Percentiles rank a stretch among this genome's conserved stretches.
These are phyloP conservation scores for Colletotrichum destructivum DNA, from an alignment of 2,329 filamentous ascomycete species.

Conservation along the genomic window DNA sequence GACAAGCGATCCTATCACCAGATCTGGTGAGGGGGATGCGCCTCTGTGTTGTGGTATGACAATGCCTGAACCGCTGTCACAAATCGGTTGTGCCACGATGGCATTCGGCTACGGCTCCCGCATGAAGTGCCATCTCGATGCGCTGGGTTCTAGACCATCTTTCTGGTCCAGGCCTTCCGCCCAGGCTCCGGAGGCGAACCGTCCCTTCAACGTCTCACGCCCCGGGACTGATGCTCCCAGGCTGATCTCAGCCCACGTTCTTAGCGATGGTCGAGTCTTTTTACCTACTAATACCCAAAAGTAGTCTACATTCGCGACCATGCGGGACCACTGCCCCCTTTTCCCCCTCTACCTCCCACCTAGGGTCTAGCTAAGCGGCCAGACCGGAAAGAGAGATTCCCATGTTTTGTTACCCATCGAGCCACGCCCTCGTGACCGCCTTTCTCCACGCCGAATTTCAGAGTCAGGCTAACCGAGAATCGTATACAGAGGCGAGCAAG, in stretches of 20 bases:
- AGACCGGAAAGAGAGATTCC: constrained; percentile 35
- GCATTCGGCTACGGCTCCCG: constrained; percentile 30
- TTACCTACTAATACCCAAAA: constrained; percentile 15
- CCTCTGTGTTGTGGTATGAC: constrained; percentile 16
- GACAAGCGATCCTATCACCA: neutral
- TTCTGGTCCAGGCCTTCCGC: constrained; percentile 18
- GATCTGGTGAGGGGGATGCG: neutral
- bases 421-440: constrained; percentile 22
- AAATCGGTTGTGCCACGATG: constrained; percentile 21
- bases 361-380: constrained; percentile 33
- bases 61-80: constrained; percentile 8
- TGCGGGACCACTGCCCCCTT: constrained; percentile 9
- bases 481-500: constrained; percentile 65
- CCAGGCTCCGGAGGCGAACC: constrained; percentile 12
- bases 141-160: constrained; percentile 12
- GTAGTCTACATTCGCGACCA: constrained; percentile 6
- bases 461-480: constrained; percentile 36
- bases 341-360: constrained; percentile 7
- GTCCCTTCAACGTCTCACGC: constrained; percentile 12
- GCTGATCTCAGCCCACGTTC: constrained; percentile 15
- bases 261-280: constrained; percentile 7
- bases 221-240: constrained; percentile 20
- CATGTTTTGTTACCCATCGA: constrained; percentile 32
- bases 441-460: constrained; percentile 18
- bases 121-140: constrained; percentile 22